phyloP scores from a whole-genome alignment of 306 rosid genomes.

The Citrullus mucosospermus region DNA sequence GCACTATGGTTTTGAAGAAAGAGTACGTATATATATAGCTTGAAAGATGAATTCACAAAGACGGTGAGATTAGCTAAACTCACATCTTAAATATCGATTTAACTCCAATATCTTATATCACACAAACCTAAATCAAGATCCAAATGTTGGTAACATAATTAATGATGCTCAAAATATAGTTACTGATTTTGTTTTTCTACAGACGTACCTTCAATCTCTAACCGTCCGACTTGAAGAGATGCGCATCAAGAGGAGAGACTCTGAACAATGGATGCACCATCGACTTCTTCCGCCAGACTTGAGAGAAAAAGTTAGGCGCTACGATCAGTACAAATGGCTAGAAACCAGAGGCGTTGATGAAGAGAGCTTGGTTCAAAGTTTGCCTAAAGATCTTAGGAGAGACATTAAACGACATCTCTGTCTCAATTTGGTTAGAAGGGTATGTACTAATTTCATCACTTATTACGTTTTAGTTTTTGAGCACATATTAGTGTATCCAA shows the following conservation, averaged over 20 bases:
- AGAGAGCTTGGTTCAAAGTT: slow-evolving; percentile 32
- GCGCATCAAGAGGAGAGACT: slow-evolving; percentile 46
- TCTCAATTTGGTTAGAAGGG: slow-evolving; percentile 79
- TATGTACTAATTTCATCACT: slow-evolving; percentile 1
- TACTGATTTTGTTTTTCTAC: background rate
- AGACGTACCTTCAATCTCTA: slow-evolving; percentile 48
- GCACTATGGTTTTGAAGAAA: background rate
- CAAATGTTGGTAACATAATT: too few species aligned
- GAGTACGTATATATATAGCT: too few species aligned
- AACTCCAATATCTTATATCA: background rate
- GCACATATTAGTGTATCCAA: too few species aligned
- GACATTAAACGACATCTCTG: slow-evolving; percentile 52
- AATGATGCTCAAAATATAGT: background rate
- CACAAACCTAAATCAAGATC: background rate
- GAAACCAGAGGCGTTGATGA: slow-evolving; percentile 52
- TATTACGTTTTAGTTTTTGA: background rate
- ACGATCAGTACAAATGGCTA: slow-evolving; percentile 48
- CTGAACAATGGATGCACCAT: slow-evolving; percentile 60
- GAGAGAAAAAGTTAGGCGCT: slow-evolving; percentile 37
- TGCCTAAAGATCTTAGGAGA: slow-evolving; percentile 45
- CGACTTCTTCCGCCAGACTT: slow-evolving; percentile 46
- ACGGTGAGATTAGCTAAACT: background rate
- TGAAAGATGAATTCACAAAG: too few species aligned
- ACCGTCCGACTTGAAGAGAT: slow-evolving; percentile 44
- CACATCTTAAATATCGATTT: too few species aligned